These are phyloP conservation scores for Pythium inflatum DNA, from an alignment of 352 stramenopile species.

Conservation along the genomic window DNA sequence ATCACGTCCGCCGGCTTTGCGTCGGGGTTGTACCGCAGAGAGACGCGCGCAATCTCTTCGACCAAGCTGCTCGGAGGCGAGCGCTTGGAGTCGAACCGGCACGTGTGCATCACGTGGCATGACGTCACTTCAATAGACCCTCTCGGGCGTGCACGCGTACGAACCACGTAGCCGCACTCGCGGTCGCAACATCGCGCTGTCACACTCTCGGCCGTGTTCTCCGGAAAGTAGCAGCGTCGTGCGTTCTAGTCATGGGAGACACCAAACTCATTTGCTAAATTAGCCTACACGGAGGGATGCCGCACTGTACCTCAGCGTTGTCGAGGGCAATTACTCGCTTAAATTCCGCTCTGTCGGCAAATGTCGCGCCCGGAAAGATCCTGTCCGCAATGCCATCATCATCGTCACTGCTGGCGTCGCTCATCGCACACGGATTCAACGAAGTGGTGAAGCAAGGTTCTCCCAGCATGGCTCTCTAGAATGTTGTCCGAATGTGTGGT, in stretches of 20 bases:
- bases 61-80: background rate
- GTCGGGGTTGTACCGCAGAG: background rate
- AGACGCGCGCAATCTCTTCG: background rate
- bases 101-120: slow-evolving; percentile 6
- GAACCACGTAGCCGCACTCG: background rate
- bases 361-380: background rate
- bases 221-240: slow-evolving; percentile 6
- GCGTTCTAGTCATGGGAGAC: too few species aligned
- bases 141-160: background rate
- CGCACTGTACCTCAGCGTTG: background rate
- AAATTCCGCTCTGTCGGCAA: background rate
- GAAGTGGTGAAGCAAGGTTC: too few species aligned
- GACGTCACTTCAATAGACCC: background rate
- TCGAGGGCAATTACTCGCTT: background rate
- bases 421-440: too few species aligned
- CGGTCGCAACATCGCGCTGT: background rate
- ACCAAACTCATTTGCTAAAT: too few species aligned
- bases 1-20: slow-evolving; percentile 11
- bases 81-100: background rate
- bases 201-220: slow-evolving; percentile 1
- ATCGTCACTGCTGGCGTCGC: too few species aligned
- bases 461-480: too few species aligned
- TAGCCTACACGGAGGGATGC: background rate
- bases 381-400: too few species aligned
- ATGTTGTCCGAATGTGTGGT: too few species aligned